Conservation (phyloP, 2,329 filamentous ascomycete genomes). For the Xylaria arbuscula region DNA sequence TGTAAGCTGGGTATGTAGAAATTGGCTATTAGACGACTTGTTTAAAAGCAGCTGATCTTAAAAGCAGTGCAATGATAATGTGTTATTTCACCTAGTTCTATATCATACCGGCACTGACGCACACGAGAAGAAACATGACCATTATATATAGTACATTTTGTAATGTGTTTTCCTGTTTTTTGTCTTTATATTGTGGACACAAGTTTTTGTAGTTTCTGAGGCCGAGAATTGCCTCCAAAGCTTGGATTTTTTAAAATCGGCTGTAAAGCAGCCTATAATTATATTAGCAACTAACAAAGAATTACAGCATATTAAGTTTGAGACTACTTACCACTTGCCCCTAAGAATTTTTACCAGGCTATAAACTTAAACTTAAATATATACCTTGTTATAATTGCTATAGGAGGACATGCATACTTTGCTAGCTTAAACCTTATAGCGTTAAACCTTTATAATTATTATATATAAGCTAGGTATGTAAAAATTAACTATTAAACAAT, state of each 20-base stretch:
- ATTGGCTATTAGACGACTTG: too few relatives aligned
- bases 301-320: background rate
- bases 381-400: background rate
- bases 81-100: too few relatives aligned
- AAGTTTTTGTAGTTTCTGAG: too few relatives aligned
- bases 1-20: background rate
- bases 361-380: background rate
- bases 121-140: too few relatives aligned
- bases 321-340: slow-evolving; percentile 49
- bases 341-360: slow-evolving; percentile 32
- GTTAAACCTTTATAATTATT: background rate
- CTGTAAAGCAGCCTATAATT: slow-evolving; percentile 47
- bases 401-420: background rate
- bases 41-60: too few relatives aligned
- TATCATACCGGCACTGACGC: too few relatives aligned
- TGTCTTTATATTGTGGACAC: too few relatives aligned
- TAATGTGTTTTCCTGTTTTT: too few relatives aligned
- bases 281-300: slow-evolving; percentile 30
- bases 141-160: too few relatives aligned
- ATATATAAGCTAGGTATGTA: background rate
- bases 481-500: too few relatives aligned
- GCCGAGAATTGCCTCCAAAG: background rate
- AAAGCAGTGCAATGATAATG: too few relatives aligned
- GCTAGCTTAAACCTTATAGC: background rate
- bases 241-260: slow-evolving; percentile 43